Evolutionary conservation across 2,329 filamentous ascomycete species (phyloP).

Genomic region (Cylindrodendrum hubeiense): DNA sequence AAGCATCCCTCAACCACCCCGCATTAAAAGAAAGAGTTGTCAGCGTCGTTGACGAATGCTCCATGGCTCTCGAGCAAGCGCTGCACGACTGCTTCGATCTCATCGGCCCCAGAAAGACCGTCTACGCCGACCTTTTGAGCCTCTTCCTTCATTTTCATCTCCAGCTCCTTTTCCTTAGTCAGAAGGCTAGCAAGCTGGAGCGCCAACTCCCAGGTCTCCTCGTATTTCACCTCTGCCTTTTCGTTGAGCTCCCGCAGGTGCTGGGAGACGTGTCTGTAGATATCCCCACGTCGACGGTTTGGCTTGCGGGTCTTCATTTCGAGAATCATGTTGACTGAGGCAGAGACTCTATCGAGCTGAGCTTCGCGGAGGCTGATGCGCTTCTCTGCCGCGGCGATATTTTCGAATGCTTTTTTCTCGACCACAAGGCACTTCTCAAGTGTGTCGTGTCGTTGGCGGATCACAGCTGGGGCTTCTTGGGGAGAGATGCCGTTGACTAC

Average conservation of each 20-base stretch:
- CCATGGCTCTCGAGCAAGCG: slow-evolving; percentile 5
- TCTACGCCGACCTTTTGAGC: slow-evolving; percentile 24
- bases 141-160: slow-evolving; percentile 17
- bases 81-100: slow-evolving; percentile 19
- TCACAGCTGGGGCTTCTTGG: slow-evolving; percentile 24
- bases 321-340: slow-evolving; percentile 14
- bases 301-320: slow-evolving; percentile 8
- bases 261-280: slow-evolving; percentile 43
- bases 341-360: slow-evolving; percentile 26
- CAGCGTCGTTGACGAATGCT: not conserved
- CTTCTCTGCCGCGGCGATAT: slow-evolving; percentile 10
- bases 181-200: slow-evolving; percentile 19
- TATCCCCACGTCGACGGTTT: slow-evolving; percentile 29
- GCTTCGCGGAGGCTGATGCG: slow-evolving; percentile 28
- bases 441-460: slow-evolving; percentile 36
- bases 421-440: slow-evolving; percentile 25
- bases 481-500: slow-evolving; percentile 36
- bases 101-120: slow-evolving; percentile 5
- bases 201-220: slow-evolving; percentile 17
- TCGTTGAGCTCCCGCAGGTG: slow-evolving; percentile 39
- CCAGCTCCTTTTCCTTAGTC: slow-evolving; percentile 19
- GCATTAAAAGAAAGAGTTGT: slow-evolving; percentile 22
- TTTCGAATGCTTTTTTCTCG: slow-evolving; percentile 1
- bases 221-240: slow-evolving; percentile 1
- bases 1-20: not conserved